Evolutionary conservation across 306 rosid genomes (phyloP), one percentile per base, ranked within the genome.

Genomic region (Cicer arietinum): DNA sequence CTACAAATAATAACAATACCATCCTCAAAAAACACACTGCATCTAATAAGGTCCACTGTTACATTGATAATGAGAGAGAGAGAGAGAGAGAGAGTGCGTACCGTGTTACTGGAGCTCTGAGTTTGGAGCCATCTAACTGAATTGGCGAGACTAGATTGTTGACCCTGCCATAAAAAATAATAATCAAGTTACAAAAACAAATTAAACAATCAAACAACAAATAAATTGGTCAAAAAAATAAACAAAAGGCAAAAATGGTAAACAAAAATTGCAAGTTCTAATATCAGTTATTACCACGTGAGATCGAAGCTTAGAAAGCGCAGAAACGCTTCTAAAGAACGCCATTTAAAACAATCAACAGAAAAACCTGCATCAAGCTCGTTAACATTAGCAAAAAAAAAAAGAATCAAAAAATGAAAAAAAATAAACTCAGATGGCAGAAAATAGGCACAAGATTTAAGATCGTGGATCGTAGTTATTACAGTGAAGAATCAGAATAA

Each of bases 71-170:
- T 30, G 37, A n/a, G 9, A 16, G 18, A 52, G 35, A 51, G 3
- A 25, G 30, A 25, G 37, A 74, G 18, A 13, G 75, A 70, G 79
- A 46, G 79, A 77, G 78, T 68, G 58, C 45, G 37, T 84, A 95
- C 99, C 75, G 86, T 85, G 87, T 89, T 86, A 46, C 80, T 67
- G 76, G 92, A 83, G 84, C 64, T 88, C 79, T 81, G 96, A 40
- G 84, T 82, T 79, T 95, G 99, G 56, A 95, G 84, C 93, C 90
- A 90, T 92, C 99, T 85, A 66, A 92, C 93, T 25, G 96, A 89
- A 74, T 85, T 83, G 11, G 87, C 83, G 39, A 95, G 77, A 86
- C 74, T 87, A 40, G 96, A 65, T 83, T 89, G 93, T 66, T 92
- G 96, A 42, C 90, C 89, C 98, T 94, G 91, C 74, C 84, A 82